Percentiles rank a stretch among this genome's conserved stretches.
Evolutionary conservation across 2,329 filamentous ascomycete genomes (phyloP).

Genomic region (Cladosporium sp.): DNA sequence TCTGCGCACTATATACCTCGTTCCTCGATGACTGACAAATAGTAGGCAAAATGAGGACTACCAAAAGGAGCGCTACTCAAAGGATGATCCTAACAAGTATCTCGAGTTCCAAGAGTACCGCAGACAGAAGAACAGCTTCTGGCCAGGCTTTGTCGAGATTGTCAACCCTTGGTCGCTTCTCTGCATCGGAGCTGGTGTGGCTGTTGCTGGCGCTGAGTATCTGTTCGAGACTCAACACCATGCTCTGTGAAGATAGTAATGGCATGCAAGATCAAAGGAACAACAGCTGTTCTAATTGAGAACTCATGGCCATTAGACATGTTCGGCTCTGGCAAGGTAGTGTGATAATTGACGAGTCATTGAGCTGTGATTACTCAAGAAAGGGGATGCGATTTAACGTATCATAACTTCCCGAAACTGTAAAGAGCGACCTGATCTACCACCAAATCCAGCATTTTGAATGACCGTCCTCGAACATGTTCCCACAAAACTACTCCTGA

Average conservation of each 20-base stretch:
- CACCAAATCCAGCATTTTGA: background rate
- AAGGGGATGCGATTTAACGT: background rate
- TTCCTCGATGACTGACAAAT: background rate
- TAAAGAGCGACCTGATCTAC: background rate
- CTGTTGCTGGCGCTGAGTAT: conserved; percentile 41
- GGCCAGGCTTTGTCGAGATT: conserved; percentile 55
- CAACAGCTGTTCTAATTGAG: background rate
- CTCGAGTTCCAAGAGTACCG: conserved; percentile 56
- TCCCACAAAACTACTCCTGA: background rate
- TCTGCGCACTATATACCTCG: too few species aligned
- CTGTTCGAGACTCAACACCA: background rate
- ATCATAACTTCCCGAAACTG: background rate
- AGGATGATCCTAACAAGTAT: conserved; percentile 54
- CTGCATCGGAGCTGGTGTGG: conserved; percentile 53
- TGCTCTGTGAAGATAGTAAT: background rate
- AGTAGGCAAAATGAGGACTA: conserved; percentile 53
- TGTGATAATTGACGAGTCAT: background rate
- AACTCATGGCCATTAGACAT: background rate
- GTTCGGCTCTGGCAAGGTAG: background rate
- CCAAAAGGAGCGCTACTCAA: conserved; percentile 56
- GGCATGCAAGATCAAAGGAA: background rate
- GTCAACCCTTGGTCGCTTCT: conserved; percentile 60
- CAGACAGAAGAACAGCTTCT: conserved; percentile 61
- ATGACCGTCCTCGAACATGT: background rate
- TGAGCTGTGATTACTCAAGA: background rate